phyloP scores from a whole-genome alignment of 306 rosid genomes.

The Cucumis cinereus region DNA sequence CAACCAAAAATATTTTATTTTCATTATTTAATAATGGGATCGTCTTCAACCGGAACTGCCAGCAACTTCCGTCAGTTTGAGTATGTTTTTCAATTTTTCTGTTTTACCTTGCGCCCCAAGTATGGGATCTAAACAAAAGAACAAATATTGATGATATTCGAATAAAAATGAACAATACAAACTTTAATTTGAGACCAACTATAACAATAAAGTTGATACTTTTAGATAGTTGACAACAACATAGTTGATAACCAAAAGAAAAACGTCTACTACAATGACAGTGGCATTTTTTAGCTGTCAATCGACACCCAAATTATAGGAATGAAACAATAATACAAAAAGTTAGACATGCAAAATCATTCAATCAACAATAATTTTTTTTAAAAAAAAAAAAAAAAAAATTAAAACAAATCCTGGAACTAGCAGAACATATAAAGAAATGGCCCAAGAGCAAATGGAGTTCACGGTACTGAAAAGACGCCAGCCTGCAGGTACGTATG shows the following conservation, averaged over 20 bases:
- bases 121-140: too few species aligned
- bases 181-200: too few species aligned
- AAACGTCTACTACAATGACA: neutral
- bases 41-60: too few species aligned
- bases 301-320: neutral
- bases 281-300: neutral
- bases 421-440: neutral
- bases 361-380: neutral
- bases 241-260: neutral
- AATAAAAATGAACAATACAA: too few species aligned
- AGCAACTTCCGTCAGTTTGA: too few species aligned
- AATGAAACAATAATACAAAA: neutral
- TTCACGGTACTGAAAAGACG: slow-evolving; percentile 30
- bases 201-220: neutral
- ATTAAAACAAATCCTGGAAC: neutral
- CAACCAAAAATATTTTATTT: too few species aligned
- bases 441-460: neutral
- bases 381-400: neutral
- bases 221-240: neutral
- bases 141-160: too few species aligned
- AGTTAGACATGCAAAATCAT: neutral
- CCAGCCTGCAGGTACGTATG: slow-evolving; percentile 37
- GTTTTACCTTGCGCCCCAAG: too few species aligned
- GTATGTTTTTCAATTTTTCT: too few species aligned
- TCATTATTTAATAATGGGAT: too few species aligned